phyloP scores from a whole-genome alignment of 2,329 filamentous ascomycete genomes.

The Aspergillus fructus region DNA sequence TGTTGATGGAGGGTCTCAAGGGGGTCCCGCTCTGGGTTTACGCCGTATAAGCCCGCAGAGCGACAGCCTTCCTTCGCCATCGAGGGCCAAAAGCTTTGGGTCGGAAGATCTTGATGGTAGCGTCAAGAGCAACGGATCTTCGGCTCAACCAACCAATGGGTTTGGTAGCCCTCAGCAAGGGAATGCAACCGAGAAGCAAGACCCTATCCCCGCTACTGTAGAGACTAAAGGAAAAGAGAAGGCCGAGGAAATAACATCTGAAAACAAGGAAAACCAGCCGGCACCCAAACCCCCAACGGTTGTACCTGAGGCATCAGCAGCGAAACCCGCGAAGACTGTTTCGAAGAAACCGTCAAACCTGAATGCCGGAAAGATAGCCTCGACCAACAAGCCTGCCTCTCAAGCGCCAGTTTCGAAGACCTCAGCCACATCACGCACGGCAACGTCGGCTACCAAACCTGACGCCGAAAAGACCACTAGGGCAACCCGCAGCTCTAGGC shows the following conservation, averaged over 20 bases:
- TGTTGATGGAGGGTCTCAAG: slow-evolving; percentile 56
- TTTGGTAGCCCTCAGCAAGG: slow-evolving; percentile 15
- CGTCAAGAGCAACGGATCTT: slow-evolving; percentile 27
- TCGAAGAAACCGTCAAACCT: slow-evolving; percentile 35
- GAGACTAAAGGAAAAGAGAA: slow-evolving; percentile 5
- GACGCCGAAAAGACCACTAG: slow-evolving; percentile 20
- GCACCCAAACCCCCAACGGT: slow-evolving; percentile 7
- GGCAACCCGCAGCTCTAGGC: slow-evolving; percentile 23
- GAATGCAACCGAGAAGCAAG: slow-evolving; percentile 17
- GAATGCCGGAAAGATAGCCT: slow-evolving; percentile 24
- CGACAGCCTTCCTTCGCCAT: slow-evolving; percentile 28
- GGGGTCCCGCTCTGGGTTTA: slow-evolving; percentile 42
- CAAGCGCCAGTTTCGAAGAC: slow-evolving; percentile 25
- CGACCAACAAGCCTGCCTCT: slow-evolving; percentile 15
- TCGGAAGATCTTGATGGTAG: slow-evolving; percentile 31
- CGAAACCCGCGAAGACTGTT: slow-evolving; percentile 25
- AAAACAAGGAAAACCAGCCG: slow-evolving; percentile 21
- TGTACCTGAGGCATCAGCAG: slow-evolving; percentile 9
- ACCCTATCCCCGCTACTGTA: slow-evolving; percentile 6
- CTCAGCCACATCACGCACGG: slow-evolving; percentile 20
- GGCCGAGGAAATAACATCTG: slow-evolving; percentile 11
- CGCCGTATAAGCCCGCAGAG: slow-evolving; percentile 40
- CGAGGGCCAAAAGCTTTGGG: slow-evolving; percentile 32
- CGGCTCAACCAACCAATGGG: slow-evolving; percentile 26
- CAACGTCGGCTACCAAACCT: slow-evolving; percentile 22